Conservation (phyloP, 2,329 filamentous ascomycete species). For the Cercospora beticola region DNA sequence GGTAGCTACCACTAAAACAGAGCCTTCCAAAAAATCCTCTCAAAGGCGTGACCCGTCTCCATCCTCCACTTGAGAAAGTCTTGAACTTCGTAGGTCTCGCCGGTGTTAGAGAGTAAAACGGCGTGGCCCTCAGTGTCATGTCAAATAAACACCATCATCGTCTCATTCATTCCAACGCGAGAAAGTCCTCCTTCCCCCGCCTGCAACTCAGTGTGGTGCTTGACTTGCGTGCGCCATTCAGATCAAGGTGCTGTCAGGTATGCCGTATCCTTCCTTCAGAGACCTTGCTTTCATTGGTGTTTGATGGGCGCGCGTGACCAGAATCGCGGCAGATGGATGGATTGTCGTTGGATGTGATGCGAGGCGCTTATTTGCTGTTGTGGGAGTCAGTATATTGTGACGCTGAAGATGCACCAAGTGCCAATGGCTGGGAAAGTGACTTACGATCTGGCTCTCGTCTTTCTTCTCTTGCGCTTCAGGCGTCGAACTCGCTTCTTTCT, state of each 20-base stretch:
- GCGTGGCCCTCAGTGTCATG: conserved; percentile 11
- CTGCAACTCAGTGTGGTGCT: conserved; percentile 20
- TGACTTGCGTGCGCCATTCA: conserved; percentile 19
- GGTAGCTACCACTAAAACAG: conserved; percentile 21
- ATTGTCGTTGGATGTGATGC: conserved; percentile 28
- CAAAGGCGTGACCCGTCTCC: conserved; percentile 29
- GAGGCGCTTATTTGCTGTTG: conserved; percentile 50
- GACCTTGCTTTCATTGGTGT: conserved; percentile 28
- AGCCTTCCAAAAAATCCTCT: conserved; percentile 21
- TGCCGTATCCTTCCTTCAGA: conserved; percentile 37
- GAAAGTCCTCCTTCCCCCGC: conserved; percentile 20
- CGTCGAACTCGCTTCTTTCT: conserved; percentile 99
- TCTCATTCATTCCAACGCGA: conserved; percentile 24
- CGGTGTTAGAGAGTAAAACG: conserved; percentile 34
- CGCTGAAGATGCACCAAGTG: background rate
- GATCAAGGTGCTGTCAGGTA: conserved; percentile 34
- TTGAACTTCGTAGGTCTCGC: conserved; percentile 15
- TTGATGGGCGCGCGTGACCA: conserved; percentile 34
- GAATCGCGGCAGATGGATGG: conserved; percentile 31
- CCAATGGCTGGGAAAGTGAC: conserved; percentile 40
- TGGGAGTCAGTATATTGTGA: conserved; percentile 21
- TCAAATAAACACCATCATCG: conserved; percentile 16
- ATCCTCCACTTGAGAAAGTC: conserved; percentile 6
- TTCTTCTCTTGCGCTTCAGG: conserved; percentile 99
- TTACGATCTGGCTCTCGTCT: conserved; percentile 97